These are phyloP conservation scores for Heterobasidion occidentale DNA, from an alignment of 1,284 basidiomycete genomes.

Conservation along the genomic window DNA sequence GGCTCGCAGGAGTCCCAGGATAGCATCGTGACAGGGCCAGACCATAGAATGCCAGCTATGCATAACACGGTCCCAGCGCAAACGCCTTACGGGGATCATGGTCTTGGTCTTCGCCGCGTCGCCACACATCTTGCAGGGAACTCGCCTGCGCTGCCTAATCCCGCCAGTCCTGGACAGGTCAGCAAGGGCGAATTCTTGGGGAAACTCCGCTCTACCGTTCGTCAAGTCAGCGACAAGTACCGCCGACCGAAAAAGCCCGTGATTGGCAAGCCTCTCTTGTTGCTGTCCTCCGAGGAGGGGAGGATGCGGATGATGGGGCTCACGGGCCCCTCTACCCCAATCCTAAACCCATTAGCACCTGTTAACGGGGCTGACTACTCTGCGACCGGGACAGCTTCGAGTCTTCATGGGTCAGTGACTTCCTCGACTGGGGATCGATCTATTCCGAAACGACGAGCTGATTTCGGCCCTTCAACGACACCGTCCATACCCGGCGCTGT, in stretches of 20 bases:
- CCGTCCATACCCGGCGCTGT: constrained; percentile 16
- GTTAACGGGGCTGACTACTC: constrained; percentile 4
- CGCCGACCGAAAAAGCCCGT: constrained; percentile 27
- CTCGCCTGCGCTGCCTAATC: constrained; percentile 15
- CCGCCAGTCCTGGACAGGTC: constrained; percentile 44
- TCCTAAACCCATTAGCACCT: constrained; percentile 4
- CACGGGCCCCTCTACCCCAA: constrained; percentile 3
- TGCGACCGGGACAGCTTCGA: constrained; percentile 10
- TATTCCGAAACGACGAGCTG: constrained; percentile 56
- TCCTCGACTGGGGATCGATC: constrained; percentile 54
- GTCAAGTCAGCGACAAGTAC: constrained; percentile 59
- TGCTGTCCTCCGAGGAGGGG: constrained; percentile 4
- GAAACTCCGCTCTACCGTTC: constrained; percentile 49
- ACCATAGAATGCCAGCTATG: neutral
- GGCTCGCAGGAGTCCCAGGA: neutral
- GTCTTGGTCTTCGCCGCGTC: constrained; percentile 41
- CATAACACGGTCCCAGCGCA: neutral
- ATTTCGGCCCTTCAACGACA: constrained; percentile 49
- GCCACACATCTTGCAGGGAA: constrained; percentile 26
- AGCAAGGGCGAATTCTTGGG: constrained; percentile 61
- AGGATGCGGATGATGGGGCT: neutral
- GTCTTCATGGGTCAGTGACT: constrained; percentile 43
- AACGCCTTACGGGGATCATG: constrained; percentile 28
- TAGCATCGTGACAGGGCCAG: neutral
- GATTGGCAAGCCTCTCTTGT: constrained; percentile 42